Evolutionary conservation across 345 rosid species (phyloP).

Genomic region (Moricandia arvensis): DNA sequence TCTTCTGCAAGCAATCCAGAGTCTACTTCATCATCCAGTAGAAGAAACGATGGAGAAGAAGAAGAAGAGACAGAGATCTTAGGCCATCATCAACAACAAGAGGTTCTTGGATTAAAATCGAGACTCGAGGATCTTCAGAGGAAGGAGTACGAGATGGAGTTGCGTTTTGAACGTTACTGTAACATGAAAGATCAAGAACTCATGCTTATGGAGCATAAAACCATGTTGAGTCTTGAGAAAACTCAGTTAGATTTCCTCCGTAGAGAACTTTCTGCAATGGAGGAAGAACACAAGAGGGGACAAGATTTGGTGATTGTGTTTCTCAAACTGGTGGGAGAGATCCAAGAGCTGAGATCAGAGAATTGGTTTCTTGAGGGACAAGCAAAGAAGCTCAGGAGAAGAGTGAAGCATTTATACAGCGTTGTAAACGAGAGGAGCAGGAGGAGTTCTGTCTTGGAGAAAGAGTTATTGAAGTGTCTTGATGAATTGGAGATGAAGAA

Average conservation of each 20-base stretch:
- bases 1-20: slow-evolving; percentile 28
- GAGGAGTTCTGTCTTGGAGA: slow-evolving; percentile 41
- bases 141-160: slow-evolving; percentile 46
- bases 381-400: slow-evolving; percentile 51
- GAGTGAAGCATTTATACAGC: slow-evolving; percentile 31
- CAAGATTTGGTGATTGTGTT: slow-evolving; percentile 40
- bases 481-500: slow-evolving; percentile 36
- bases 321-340: slow-evolving; percentile 41
- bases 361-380: slow-evolving; percentile 48
- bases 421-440: slow-evolving; percentile 40
- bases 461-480: slow-evolving; percentile 36
- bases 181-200: slow-evolving; percentile 59
- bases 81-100: slow-evolving; percentile 31
- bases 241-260: slow-evolving; percentile 45
- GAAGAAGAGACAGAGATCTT: slow-evolving; percentile 9
- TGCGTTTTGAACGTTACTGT: slow-evolving; percentile 46
- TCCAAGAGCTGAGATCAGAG: slow-evolving; percentile 42
- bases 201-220: slow-evolving; percentile 51
- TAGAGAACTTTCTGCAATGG: slow-evolving; percentile 48
- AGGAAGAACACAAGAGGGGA: slow-evolving; percentile 46
- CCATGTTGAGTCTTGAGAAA: slow-evolving; percentile 41
- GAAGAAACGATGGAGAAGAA: slow-evolving; percentile 31
- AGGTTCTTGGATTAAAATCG: slow-evolving; percentile 39
- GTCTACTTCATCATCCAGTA: slow-evolving; percentile 21
- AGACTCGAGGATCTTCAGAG: slow-evolving; percentile 50